Evolutionary conservation across 2,329 filamentous ascomycete species (phyloP), one percentile per base, ranked within the genome.

Genomic region (Amylocarpus encephaloides): DNA sequence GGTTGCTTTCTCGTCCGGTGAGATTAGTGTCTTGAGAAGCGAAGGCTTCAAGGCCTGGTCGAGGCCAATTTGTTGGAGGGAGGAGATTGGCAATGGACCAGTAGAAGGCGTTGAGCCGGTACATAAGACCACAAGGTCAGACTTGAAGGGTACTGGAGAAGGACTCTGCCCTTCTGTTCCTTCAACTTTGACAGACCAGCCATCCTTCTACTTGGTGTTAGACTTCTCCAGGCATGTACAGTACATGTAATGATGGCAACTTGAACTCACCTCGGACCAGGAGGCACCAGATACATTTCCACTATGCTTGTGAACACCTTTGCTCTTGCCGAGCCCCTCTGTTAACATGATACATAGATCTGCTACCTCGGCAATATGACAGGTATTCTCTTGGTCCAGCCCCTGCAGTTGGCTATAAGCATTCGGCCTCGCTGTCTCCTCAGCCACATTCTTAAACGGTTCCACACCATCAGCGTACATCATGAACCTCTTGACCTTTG

Each of bases 401-500:
- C 70, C 67, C 51, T 75, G 69, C 40, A 84, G 64, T n/a, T 66
- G 65, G 4, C 73, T 72, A 43, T 82, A 73, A 15, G 78, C 75
- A 63, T 82, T 81, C 2, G 76, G 74, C 6, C 69, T 68, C 11
- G 70, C 68, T 2, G 73, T 55, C 11, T 62, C 48, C 44, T 73
- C 68, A 43, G 76, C 67, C 41, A 83, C 72, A 15, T 73, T 65
- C 51, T 70, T 68, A 61, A 83, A 82, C 0, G 78, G 70, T 33
- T 72, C 64, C 1, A 78, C 65, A 1, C 73, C 77, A 15, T 74
- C 71, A 15, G 78, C 78, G 63, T 76, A 83, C 26, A 76, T 69
- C 51, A 79, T 67, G 62, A 84, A 83, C 18, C 80, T 69, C 40
- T 73, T 72, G 38, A 79, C 79, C 60, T 79, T 83, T 50, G 80